phyloP scores from a whole-genome alignment of 495 filamentous ascomycete genomes.

The Talaromyces wortmannii region DNA sequence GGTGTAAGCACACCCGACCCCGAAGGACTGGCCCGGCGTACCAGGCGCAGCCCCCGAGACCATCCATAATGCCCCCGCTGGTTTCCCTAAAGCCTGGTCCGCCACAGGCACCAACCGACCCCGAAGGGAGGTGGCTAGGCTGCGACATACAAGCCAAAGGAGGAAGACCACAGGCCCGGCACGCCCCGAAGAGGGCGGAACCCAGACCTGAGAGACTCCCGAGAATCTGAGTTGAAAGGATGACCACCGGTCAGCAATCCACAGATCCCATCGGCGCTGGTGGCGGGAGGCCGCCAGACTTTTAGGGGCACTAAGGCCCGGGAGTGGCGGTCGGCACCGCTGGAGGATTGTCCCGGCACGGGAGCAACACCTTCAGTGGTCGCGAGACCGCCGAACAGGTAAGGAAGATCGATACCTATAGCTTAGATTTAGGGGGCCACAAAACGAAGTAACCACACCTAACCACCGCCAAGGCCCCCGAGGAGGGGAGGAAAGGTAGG shows the following conservation, averaged over 20 bases:
- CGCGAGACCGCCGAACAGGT: no score
- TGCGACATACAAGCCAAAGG: constrained; percentile 28
- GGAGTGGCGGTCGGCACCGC: constrained; percentile 5
- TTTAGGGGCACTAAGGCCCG: constrained; percentile 7
- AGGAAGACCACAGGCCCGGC: constrained; percentile 27
- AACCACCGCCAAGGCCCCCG: no score
- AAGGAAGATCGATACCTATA: no score
- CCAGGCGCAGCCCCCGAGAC: constrained; percentile 10
- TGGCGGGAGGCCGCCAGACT: constrained; percentile 12
- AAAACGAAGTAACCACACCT: no score
- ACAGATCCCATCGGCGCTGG: constrained; percentile 41
- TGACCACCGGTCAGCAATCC: constrained; percentile 43
- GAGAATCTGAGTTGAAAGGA: constrained; percentile 25
- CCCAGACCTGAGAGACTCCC: constrained; percentile 30
- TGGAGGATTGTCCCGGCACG: constrained; percentile 3
- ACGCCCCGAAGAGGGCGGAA: constrained; percentile 20
- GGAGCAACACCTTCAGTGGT: no score
- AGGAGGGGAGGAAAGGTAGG: no score
- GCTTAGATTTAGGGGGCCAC: no score
- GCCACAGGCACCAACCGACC: constrained; percentile 11
- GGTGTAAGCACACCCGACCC: constrained; percentile 11
- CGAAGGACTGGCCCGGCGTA: constrained; percentile 9
- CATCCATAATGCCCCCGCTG: constrained; percentile 43
- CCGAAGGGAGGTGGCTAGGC: constrained; percentile 5
- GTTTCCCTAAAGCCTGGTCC: constrained; percentile 34